Base-by-base conservation (phyloP, 495 filamentous ascomycete genomes). In the Pyronema omphalodes region DNA sequence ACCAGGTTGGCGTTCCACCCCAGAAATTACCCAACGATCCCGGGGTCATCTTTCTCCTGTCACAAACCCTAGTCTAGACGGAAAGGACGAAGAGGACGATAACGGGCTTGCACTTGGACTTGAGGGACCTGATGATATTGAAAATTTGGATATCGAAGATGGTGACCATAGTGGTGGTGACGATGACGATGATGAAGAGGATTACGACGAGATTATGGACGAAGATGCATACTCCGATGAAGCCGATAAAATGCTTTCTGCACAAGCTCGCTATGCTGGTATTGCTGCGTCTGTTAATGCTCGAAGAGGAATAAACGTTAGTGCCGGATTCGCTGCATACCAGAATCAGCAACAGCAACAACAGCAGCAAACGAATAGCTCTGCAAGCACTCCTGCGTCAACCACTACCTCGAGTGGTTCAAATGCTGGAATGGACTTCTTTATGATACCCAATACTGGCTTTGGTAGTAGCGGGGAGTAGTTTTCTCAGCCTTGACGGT, bases 371-470 rank as follows among this genome's bases (percentile, higher is more conserved):
- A 47, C 44, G 3, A 19, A 15, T 23, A 47, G 44, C 23, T n/a
- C 12, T n/a, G 44, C 18, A 9, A 47, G 44, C 44, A 62, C 60
- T 3, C 60, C 60, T 15, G 62, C 59, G 18, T 62, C 60, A 17
- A 62, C 58, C 7, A 54, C 60, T 23, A 60, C 52, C 15, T 60
- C 60, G 11, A 55, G 39, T 29, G 37, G 35, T 8, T 47, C 14
- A 18, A 29, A 47, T 15, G 50, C 11, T 34, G 50, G 15, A 15
- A 59, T 62, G 56, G 61, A 63, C 43, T 63, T 63, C 33, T 63
- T 63, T 54, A 63, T 63, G 61, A 63, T 63, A 12, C 61, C 57
- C 4, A 62, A 63, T 36, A 58, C 53, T 15, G 53, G 47, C 23
- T 50, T 50, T 36, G 47, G 47, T n/a, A 50, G 47, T 36, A 12